Base-by-base conservation (phyloP, 2,329 filamentous ascomycete species). In the Colletotrichum euphorbiae region DNA sequence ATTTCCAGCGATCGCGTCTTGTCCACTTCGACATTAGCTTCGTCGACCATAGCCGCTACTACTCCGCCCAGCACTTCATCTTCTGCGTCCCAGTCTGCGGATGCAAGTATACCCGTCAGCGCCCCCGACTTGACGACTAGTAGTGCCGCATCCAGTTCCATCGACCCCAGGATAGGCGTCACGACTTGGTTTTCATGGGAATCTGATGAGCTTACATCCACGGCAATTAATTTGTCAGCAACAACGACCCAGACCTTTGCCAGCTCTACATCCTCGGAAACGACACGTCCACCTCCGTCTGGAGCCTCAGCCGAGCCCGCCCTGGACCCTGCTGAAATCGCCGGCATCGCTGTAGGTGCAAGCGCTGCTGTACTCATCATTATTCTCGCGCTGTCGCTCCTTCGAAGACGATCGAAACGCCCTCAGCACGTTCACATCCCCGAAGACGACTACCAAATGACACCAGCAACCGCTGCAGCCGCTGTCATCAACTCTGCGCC, bases 321-420 rank as follows among this genome's bases (percentile, higher is more conserved):
- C 28, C 71, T 77, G 19, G 67, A 58, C 36, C 65, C 74, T 6
- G 74, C 72, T 31, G 73, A 76, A 62, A 75, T 78, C 31, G 74
- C 75, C 2, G 75, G 73, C 46, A 69, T 79, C 28, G 70, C 70
- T 2, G 24, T 76, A 7, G 76, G 76, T 46, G 59, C 70, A 12
- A 61, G 76, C 28, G 60, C 73, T 8, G 69, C 71, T 45, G 19
- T 76, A n/a, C 19, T 75, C 15, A 43, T 77, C 28, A 42, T 77
- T 38, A 42, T 74, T 3, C 52, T 74, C 7, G 50, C 38, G 17
- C 21, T 70, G 9, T 70, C 73, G 57, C 58, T 75, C 8, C 24
- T 77, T 28, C 71, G 74, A 4, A 63, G 62, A 36, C 60, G 70
- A 2, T 36, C 65, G 33, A 62, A 68, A 40, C 48, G 68, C n/a